A percentile compares a stretch with the other conserved stretches of the same genome.
These are phyloP conservation scores for Suhomyces panamericanus DNA, from an alignment of 1,139 yeast species.

Conservation along the genomic window DNA sequence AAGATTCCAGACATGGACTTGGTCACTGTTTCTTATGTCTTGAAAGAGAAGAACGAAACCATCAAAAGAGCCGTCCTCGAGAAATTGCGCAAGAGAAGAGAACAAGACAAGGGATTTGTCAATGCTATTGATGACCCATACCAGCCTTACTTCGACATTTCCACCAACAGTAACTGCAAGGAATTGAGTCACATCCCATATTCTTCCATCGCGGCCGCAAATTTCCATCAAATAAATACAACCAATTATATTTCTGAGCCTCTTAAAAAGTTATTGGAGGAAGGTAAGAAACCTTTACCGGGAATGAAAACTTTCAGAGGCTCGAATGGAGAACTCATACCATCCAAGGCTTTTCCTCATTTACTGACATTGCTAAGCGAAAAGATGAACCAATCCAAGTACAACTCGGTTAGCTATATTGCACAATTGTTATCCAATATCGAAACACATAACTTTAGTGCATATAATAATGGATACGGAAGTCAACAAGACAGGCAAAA, in stretches of 20 bases:
- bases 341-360: slow-evolving; percentile 46
- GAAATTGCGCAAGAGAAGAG: slow-evolving; percentile 71
- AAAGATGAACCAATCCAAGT: slow-evolving; percentile 26
- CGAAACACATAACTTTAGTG: slow-evolving; percentile 47
- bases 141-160: slow-evolving; percentile 79
- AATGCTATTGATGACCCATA: slow-evolving; percentile 90
- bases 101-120: slow-evolving; percentile 70
- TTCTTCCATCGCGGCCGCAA: slow-evolving; percentile 73
- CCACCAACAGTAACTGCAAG: slow-evolving; percentile 49
- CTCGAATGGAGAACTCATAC: slow-evolving; percentile 45
- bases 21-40: slow-evolving; percentile 74
- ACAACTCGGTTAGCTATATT: slow-evolving; percentile 35
- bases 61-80: slow-evolving; percentile 81
- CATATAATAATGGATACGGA: slow-evolving; percentile 47
- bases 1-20: slow-evolving; percentile 92
- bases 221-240: slow-evolving; percentile 68
- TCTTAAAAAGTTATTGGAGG: slow-evolving; percentile 43
- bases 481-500: slow-evolving; percentile 22
- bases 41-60: slow-evolving; percentile 74
- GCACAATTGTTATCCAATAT: slow-evolving; percentile 46
- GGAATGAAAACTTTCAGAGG: slow-evolving; percentile 49
- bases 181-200: slow-evolving; percentile 72
- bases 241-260: slow-evolving; percentile 51
- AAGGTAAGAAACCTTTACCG: slow-evolving; percentile 43
- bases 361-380: slow-evolving; percentile 38